These are phyloP conservation scores for Fonsecaea erecta DNA, from an alignment of 2,329 filamentous ascomycete species.

Conservation along the genomic window DNA sequence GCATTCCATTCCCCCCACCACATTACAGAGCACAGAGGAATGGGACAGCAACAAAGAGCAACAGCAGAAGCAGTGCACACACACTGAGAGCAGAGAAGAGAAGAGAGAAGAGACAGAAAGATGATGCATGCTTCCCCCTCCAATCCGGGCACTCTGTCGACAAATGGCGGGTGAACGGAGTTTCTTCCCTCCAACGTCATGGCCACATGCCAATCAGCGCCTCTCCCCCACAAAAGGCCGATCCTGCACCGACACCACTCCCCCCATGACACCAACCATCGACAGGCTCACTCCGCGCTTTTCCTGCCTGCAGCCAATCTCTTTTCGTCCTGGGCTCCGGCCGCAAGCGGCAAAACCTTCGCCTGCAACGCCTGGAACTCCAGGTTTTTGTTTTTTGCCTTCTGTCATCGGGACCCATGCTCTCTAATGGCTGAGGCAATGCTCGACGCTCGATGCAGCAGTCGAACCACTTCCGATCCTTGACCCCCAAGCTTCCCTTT, in stretches of 20 bases:
- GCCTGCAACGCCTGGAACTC: not conserved
- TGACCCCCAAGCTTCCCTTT: slow-evolving; percentile 1
- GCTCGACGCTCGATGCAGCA: slow-evolving; percentile 6
- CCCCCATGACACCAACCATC: not conserved
- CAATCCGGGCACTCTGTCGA: slow-evolving; percentile 1
- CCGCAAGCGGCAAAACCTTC: not conserved
- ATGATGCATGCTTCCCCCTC: not conserved
- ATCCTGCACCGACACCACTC: slow-evolving; percentile 27
- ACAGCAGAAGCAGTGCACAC: not conserved
- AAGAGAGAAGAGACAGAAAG: not conserved
- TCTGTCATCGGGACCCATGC: slow-evolving; percentile 12
- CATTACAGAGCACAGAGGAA: too few species aligned
- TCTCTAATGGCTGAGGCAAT: not conserved
- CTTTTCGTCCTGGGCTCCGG: not conserved
- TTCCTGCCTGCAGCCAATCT: not conserved
- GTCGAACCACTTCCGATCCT: slow-evolving; percentile 9
- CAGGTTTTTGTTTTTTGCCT: slow-evolving; percentile 3
- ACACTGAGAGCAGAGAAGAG: not conserved
- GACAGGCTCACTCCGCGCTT: not conserved
- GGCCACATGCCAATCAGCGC: slow-evolving; percentile 19
- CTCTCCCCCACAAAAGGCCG: slow-evolving; percentile 28
- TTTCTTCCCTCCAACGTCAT: slow-evolving; percentile 4
- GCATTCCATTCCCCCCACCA: not conserved
- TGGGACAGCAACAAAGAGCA: not conserved
- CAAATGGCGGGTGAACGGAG: slow-evolving; percentile 19